Percentiles rank a stretch among this genome's conserved stretches.
Evolutionary conservation across 345 rosid species (phyloP).

Genomic region (Syzygium aqueum): DNA sequence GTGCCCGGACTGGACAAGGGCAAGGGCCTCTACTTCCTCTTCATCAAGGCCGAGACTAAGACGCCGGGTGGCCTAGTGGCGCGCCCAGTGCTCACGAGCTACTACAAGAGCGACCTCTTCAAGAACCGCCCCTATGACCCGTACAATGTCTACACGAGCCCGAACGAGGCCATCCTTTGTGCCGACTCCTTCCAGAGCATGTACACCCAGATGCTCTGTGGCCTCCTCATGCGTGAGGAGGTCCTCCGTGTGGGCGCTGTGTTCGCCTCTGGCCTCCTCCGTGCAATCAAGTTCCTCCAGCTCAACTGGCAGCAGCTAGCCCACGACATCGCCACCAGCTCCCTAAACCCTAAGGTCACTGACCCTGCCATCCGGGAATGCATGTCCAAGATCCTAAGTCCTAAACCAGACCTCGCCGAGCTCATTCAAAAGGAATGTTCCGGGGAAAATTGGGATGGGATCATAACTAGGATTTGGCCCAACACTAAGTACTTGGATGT

Average conservation of each 20-base stretch:
- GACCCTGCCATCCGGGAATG: not conserved
- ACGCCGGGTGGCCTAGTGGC: conserved; percentile 28
- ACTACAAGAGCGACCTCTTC: conserved; percentile 29
- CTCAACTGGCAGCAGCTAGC: conserved; percentile 19
- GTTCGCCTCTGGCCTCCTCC: conserved; percentile 30
- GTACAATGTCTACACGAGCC: conserved; percentile 28
- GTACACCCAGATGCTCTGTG: conserved; percentile 16
- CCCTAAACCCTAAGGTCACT: conserved; percentile 10
- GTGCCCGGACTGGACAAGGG: conserved; percentile 31
- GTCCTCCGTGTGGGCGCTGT: conserved; percentile 33
- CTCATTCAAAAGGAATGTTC: conserved; percentile 13
- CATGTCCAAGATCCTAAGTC: conserved; percentile 12
- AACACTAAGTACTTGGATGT: conserved; percentile 30
- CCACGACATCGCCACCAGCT: conserved; percentile 15
- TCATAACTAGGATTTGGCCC: conserved; percentile 27
- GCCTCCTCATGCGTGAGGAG: conserved; percentile 12
- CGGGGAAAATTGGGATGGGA: conserved; percentile 15
- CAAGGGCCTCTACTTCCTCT: conserved; percentile 26
- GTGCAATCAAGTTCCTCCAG: conserved; percentile 29
- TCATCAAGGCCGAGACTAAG: conserved; percentile 25
- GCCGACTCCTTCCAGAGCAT: conserved; percentile 29
- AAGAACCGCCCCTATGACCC: conserved; percentile 28
- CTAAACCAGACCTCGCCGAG: conserved; percentile 18
- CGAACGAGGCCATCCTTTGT: conserved; percentile 27
- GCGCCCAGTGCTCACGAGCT: conserved; percentile 33